Base-by-base conservation (phyloP, 192 early-diverging fungal genomes). In the Endogone sp. region DNA sequence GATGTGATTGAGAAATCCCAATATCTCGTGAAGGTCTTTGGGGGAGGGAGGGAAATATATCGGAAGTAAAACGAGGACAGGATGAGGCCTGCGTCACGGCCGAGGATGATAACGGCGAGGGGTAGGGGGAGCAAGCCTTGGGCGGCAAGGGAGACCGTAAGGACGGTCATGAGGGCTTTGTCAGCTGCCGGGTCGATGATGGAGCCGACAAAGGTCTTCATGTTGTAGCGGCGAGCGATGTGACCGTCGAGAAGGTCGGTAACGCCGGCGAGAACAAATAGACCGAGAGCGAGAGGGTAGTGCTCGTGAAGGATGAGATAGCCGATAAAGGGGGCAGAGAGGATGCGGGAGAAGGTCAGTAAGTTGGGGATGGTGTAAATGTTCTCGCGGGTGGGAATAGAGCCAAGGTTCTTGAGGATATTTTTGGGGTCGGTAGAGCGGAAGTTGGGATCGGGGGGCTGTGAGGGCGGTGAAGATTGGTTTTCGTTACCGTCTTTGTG, bases 141-240 rank as follows among this genome's bases (percentile, higher is more conserved):
- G 72, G 85, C 86, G 4, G 84, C 85, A 37, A 97, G 75, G 16
- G 92, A 88, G 20, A 97, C 76, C 16, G 92, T 93, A 66, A 99
- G 67, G 21, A 90, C 87, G 0, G 95, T 96, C 94, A 97, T 96
- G 21, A 97, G 73, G 3, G 90, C 84, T 74, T 97, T 99, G 79
- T 99, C 97, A 21, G 95, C 95, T 10, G 90, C 89, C 3, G 97
- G 97, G 75, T 99, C 95, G 32, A 97, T 84, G 26, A 94, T 93
- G 3, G 91, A 92, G 11, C 95, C 95, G 30, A 95, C 80, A 57
- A 92, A 84, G 23, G 93, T 94, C 71, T 87, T 85, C 89, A 94
- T 88, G 49, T 94, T 92, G 76, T 86, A 97, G 56, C 83, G 75
- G 25, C 97, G 84, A 11, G 95, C 95, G 73, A 99, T 93, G 65